Conservation (phyloP, 2,329 filamentous ascomycete species). For the Septoria linicola region DNA sequence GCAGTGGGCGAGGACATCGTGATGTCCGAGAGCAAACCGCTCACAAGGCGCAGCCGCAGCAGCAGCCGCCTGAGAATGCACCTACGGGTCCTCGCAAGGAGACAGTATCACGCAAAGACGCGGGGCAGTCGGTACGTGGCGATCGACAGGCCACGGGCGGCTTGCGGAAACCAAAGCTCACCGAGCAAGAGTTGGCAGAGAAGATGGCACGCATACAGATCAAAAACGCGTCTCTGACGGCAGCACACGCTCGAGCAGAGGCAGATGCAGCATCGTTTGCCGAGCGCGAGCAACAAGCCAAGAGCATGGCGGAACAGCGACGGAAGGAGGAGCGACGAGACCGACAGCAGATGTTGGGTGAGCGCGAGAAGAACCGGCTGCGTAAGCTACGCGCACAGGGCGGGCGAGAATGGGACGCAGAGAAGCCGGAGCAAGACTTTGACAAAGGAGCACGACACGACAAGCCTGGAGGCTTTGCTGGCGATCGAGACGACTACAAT, state of each 20-base stretch:
- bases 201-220: slow-evolving; percentile 62
- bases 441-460: slow-evolving; percentile 30
- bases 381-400: slow-evolving; percentile 59
- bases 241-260: slow-evolving; percentile 64
- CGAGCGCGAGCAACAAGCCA: slow-evolving; percentile 60
- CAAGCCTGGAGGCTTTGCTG: slow-evolving; percentile 30
- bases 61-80: slow-evolving; percentile 26
- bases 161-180: slow-evolving; percentile 56
- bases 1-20: slow-evolving; percentile 26
- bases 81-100: slow-evolving; percentile 29
- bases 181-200: slow-evolving; percentile 61
- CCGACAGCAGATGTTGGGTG: slow-evolving; percentile 60
- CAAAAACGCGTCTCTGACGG: slow-evolving; percentile 59
- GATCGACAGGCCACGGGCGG: slow-evolving; percentile 41
- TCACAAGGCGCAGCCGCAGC: background rate
- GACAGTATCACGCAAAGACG: slow-evolving; percentile 25
- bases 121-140: slow-evolving; percentile 34
- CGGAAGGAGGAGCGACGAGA: slow-evolving; percentile 53
- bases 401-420: slow-evolving; percentile 62
- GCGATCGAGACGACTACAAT: slow-evolving; percentile 35
- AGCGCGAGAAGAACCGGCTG: slow-evolving; percentile 60
- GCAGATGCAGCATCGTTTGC: slow-evolving; percentile 65
- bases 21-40: slow-evolving; percentile 13
- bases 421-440: slow-evolving; percentile 59
- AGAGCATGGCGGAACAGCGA: slow-evolving; percentile 47